Evolutionary conservation across 129 eudicot species (phyloP).

Genomic region (Flaveria ramosissima): DNA sequence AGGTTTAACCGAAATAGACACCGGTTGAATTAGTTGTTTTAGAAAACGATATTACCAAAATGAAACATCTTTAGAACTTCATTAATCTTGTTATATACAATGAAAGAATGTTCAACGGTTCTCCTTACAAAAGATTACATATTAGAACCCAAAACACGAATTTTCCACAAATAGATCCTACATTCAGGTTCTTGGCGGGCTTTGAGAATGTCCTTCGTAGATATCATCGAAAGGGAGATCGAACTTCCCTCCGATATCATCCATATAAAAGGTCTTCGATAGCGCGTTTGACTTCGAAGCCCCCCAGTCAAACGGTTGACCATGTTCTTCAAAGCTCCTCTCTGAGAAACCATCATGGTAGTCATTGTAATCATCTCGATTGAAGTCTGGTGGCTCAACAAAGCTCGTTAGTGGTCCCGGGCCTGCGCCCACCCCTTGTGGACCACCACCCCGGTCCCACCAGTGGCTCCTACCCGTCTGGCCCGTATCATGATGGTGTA

Average conservation of each 20-base stretch:
- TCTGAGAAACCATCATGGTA: conserved; percentile 49
- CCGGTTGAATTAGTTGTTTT: too few species aligned
- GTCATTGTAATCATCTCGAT: conserved; percentile 29
- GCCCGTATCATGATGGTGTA: conserved; percentile 54
- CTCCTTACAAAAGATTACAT: conserved; percentile 19
- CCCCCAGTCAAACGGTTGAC: conserved; percentile 49
- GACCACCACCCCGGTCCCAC: conserved; percentile 69
- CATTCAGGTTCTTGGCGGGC: conserved; percentile 35
- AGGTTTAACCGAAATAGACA: too few species aligned
- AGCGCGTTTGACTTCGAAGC: conserved; percentile 31
- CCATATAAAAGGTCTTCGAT: conserved; percentile 56
- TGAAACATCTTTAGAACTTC: background rate
- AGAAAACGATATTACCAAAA: too few species aligned
- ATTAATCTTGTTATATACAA: conserved; percentile 51
- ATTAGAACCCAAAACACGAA: conserved; percentile 15
- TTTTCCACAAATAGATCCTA: conserved; percentile 16
- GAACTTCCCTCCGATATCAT: conserved; percentile 53
- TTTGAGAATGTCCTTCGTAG: conserved; percentile 43
- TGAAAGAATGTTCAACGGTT: conserved; percentile 52
- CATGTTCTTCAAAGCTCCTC: conserved; percentile 50
- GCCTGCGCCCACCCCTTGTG: conserved; percentile 51
- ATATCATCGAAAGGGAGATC: conserved; percentile 82
- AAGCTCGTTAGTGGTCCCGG: conserved; percentile 61
- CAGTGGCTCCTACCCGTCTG: conserved; percentile 62
- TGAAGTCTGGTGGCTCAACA: conserved; percentile 72